phyloP scores from a whole-genome alignment of 345 rosid species.

The Pugionium dolabratum region DNA sequence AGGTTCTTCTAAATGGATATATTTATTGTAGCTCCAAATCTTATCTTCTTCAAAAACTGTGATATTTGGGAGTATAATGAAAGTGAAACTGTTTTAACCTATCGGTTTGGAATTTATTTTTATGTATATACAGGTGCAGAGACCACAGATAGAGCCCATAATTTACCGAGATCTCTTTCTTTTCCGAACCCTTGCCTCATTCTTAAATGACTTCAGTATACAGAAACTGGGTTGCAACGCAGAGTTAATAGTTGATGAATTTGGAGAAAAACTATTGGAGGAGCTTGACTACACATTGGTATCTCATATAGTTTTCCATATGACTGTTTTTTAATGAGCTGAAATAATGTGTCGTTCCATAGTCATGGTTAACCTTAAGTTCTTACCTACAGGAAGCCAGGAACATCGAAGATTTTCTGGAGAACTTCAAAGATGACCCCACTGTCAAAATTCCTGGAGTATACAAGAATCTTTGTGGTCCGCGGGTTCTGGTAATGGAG shows the following conservation, averaged over 20 bases:
- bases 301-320: constrained; percentile 33
- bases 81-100: not conserved
- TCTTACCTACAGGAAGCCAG: constrained; percentile 73
- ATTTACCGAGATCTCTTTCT: constrained; percentile 94
- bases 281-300: constrained; percentile 99
- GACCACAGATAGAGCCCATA: constrained; percentile 92
- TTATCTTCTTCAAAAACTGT: constrained; percentile 19
- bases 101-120: not conserved
- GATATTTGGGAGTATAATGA: not conserved
- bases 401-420: constrained; percentile 90
- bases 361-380: constrained; percentile 16
- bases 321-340: constrained; percentile 23
- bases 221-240: constrained; percentile 96
- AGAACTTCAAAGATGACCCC: constrained; percentile 91
- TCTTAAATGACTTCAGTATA: constrained; percentile 83
- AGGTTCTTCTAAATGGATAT: constrained; percentile 49
- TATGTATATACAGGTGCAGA: constrained; percentile 67
- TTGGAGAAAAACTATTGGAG: constrained; percentile 97
- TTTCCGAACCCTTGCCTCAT: constrained; percentile 91
- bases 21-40: constrained; percentile 1
- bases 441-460: constrained; percentile 93
- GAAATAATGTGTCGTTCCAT: constrained; percentile 14
- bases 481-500: constrained; percentile 95
- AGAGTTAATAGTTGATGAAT: constrained; percentile 94
- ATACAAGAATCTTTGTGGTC: constrained; percentile 81